phyloP scores from a whole-genome alignment of 306 rosid genomes.

The Pueraria montana region DNA sequence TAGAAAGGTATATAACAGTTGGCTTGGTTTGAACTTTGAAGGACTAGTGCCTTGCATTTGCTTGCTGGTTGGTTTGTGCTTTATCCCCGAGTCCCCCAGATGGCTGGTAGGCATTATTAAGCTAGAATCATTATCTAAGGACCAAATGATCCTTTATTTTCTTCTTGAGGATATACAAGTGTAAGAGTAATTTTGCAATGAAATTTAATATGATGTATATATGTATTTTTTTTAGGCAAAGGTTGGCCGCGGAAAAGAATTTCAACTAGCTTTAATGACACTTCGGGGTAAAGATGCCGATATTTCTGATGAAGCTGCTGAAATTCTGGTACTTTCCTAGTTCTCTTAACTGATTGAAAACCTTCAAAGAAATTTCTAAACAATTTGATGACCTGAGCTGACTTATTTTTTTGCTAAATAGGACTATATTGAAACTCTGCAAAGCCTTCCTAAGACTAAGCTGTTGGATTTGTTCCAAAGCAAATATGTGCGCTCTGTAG shows the following conservation, averaged over 20 bases:
- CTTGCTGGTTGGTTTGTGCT: slow-evolving; percentile 74
- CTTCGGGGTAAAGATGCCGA: slow-evolving; percentile 68
- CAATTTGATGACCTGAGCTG: slow-evolving; percentile 24
- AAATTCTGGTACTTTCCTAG: slow-evolving; percentile 71
- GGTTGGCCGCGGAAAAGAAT: slow-evolving; percentile 64
- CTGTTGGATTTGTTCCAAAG: slow-evolving; percentile 72
- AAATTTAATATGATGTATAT: not conserved
- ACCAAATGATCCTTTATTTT: slow-evolving; percentile 21
- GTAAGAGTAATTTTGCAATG: not conserved
- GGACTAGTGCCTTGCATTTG: slow-evolving; percentile 75
- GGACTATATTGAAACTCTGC: slow-evolving; percentile 77
- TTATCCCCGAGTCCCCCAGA: slow-evolving; percentile 93
- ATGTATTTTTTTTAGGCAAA: slow-evolving; percentile 67
- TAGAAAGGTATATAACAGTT: slow-evolving; percentile 22
- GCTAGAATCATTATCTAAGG: slow-evolving; percentile 17
- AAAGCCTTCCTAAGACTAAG: slow-evolving; percentile 65
- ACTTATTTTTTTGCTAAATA: slow-evolving; percentile 33
- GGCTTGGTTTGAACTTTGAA: slow-evolving; percentile 55
- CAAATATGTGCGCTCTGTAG: slow-evolving; percentile 68
- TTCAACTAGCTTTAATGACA: slow-evolving; percentile 67
- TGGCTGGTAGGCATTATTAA: slow-evolving; percentile 73
- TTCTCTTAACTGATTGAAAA: slow-evolving; percentile 18
- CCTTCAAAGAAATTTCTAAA: not conserved
- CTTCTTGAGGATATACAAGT: not conserved
- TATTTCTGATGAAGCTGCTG: slow-evolving; percentile 73